Evolutionary conservation across 2,329 filamentous ascomycete species (phyloP).

Genomic region (Dactylellina cionopaga): DNA sequence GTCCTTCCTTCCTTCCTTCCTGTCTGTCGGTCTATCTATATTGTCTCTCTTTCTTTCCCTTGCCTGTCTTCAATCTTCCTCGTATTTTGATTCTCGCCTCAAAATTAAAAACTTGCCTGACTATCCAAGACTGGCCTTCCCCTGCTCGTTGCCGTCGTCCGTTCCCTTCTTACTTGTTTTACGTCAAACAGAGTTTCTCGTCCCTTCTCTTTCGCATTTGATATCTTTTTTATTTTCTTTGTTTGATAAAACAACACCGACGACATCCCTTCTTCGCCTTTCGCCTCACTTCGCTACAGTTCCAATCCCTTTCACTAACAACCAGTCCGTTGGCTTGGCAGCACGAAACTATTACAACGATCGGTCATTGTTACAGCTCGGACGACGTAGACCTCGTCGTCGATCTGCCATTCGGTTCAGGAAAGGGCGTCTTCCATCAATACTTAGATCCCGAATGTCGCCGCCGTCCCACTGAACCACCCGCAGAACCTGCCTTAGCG

Average conservation of each 20-base stretch:
- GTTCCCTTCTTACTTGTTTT: constrained; percentile 10
- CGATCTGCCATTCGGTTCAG: too few relatives aligned
- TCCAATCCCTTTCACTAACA: too few relatives aligned
- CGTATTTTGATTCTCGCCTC: neutral
- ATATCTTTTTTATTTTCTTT: neutral
- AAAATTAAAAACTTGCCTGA: neutral
- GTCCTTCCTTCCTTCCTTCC: constrained; percentile 1
- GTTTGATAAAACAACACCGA: neutral
- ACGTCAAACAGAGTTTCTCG: constrained; percentile 15
- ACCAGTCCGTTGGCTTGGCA: too few relatives aligned
- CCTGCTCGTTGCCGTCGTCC: neutral
- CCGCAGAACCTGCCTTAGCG: constrained; percentile 11
- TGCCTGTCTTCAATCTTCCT: neutral
- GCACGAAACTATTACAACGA: too few relatives aligned
- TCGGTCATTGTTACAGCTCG: too few relatives aligned
- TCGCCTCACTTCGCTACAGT: constrained; percentile 2
- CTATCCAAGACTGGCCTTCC: neutral
- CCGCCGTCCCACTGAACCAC: constrained; percentile 13
- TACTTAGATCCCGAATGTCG: constrained; percentile 17
- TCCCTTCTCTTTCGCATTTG: neutral
- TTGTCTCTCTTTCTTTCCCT: too few relatives aligned
- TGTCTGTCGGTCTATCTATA: too few relatives aligned
- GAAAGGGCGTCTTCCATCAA: constrained; percentile 1
- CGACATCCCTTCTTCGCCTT: neutral
- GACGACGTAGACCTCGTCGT: too few relatives aligned